These are phyloP conservation scores for Septoria petroselini DNA, from an alignment of 2,329 filamentous ascomycete species.

Conservation along the genomic window DNA sequence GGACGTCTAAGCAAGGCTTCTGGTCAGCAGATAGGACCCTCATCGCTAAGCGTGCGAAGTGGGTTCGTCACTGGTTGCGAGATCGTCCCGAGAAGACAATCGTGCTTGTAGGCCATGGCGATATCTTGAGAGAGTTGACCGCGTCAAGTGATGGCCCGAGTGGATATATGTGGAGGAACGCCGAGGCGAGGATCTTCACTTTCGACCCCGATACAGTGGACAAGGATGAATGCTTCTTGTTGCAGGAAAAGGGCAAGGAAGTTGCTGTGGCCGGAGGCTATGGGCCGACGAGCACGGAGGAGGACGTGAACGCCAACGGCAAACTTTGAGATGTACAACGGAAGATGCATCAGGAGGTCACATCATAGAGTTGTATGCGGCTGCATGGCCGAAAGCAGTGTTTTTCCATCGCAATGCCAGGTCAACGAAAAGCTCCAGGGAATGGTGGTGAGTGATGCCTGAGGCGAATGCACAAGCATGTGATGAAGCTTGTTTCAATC, in stretches of 20 bases:
- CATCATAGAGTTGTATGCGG: too few species aligned
- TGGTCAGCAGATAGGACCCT: conserved; percentile 26
- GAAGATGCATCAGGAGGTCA: too few species aligned
- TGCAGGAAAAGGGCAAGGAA: conserved; percentile 26
- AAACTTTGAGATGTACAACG: conserved; percentile 12
- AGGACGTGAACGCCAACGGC: conserved; percentile 25
- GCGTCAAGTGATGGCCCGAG: conserved; percentile 26
- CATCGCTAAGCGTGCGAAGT: conserved; percentile 30
- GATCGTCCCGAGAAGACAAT: conserved; percentile 35
- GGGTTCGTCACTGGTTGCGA: conserved; percentile 34
- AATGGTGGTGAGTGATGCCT: too few species aligned
- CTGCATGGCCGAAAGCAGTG: too few species aligned
- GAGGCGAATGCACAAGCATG: too few species aligned
- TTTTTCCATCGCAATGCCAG: too few species aligned
- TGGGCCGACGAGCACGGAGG: conserved; percentile 32
- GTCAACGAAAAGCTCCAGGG: too few species aligned
- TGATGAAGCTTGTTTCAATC: too few species aligned
- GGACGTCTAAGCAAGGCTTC: conserved; percentile 36
- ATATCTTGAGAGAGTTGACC: conserved; percentile 35
- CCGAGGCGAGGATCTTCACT: conserved; percentile 31
- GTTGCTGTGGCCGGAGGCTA: conserved; percentile 37
- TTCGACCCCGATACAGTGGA: conserved; percentile 31
- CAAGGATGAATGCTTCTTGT: conserved; percentile 32
- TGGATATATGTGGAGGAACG: conserved; percentile 35
- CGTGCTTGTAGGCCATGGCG: conserved; percentile 37